Evolutionary conservation across 2,329 filamentous ascomycete genomes (phyloP).

Genomic region (Fusarium citri): DNA sequence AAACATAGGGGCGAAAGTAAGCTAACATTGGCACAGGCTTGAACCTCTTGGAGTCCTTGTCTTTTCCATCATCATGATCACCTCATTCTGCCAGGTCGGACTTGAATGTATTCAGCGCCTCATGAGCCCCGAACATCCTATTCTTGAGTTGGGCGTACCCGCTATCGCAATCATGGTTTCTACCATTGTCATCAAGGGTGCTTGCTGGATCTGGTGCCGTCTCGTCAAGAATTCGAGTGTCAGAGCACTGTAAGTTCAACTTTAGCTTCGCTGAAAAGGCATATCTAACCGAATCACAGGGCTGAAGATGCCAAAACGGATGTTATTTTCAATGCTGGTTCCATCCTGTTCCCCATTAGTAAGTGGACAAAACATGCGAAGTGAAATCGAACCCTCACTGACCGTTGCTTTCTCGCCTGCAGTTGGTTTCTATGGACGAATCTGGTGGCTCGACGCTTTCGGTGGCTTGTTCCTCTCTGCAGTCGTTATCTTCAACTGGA

Average conservation of each 20-base stretch:
- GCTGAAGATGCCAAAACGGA: slow-evolving; percentile 72
- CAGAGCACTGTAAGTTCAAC: slow-evolving; percentile 73
- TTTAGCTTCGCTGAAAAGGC: background rate
- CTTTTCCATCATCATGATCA: slow-evolving; percentile 89
- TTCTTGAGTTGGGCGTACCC: slow-evolving; percentile 78
- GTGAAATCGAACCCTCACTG: slow-evolving; percentile 22
- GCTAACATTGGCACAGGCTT: slow-evolving; percentile 60
- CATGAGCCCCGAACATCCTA: slow-evolving; percentile 67
- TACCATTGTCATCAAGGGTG: slow-evolving; percentile 84
- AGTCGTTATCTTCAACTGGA: slow-evolving; percentile 85
- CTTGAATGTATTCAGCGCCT: slow-evolving; percentile 77
- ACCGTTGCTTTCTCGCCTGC: slow-evolving; percentile 13
- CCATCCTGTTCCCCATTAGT: slow-evolving; percentile 85
- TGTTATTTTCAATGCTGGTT: slow-evolving; percentile 91
- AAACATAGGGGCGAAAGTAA: background rate
- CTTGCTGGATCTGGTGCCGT: slow-evolving; percentile 89
- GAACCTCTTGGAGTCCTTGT: slow-evolving; percentile 85
- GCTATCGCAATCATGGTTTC: slow-evolving; percentile 83
- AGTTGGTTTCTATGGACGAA: slow-evolving; percentile 78
- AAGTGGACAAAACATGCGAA: slow-evolving; percentile 42
- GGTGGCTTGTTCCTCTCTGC: slow-evolving; percentile 82
- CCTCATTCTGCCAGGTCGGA: slow-evolving; percentile 82
- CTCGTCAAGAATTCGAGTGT: slow-evolving; percentile 88
- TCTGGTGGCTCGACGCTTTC: slow-evolving; percentile 87
- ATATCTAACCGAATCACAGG: slow-evolving; percentile 44